phyloP scores from a whole-genome alignment of 2,329 filamentous ascomycete species.

The Apiospora koreana region DNA sequence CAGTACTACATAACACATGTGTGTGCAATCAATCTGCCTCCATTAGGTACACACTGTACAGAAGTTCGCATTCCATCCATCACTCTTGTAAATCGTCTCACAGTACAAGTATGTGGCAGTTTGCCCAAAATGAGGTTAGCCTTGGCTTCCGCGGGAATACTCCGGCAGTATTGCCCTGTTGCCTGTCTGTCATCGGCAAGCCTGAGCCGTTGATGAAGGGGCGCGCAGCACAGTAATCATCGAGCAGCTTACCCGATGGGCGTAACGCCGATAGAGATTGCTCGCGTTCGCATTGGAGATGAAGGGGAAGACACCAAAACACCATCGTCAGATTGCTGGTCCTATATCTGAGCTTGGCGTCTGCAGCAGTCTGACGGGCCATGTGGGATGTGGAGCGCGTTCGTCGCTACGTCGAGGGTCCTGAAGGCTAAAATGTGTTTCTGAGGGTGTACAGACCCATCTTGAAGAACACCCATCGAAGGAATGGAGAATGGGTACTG shows the following conservation, averaged over 20 bases:
- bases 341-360: slow-evolving; percentile 4
- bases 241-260: not conserved
- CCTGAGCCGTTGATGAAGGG: not conserved
- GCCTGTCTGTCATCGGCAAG: not conserved
- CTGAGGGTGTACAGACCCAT: slow-evolving; percentile 9
- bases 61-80: not conserved
- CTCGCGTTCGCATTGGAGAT: not conserved
- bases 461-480: slow-evolving; percentile 12
- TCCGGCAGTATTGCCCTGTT: not conserved
- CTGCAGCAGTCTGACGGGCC: slow-evolving; percentile 7
- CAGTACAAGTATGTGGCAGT: not conserved
- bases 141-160: not conserved
- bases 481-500: slow-evolving; percentile 10
- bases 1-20: no score
- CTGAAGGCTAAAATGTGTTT: slow-evolving; percentile 6
- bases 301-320: slow-evolving; percentile 3
- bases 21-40: no score
- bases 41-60: not conserved
- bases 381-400: slow-evolving; percentile 11
- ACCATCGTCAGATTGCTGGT: not conserved
- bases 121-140: slow-evolving; percentile 2
- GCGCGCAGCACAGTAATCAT: not conserved
- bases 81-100: not conserved
- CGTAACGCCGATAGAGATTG: not conserved
- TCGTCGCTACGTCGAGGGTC: slow-evolving; percentile 4